Evolutionary conservation across 768 basidiomycete species (phyloP).

Genomic region (Amylocystis lapponica): DNA sequence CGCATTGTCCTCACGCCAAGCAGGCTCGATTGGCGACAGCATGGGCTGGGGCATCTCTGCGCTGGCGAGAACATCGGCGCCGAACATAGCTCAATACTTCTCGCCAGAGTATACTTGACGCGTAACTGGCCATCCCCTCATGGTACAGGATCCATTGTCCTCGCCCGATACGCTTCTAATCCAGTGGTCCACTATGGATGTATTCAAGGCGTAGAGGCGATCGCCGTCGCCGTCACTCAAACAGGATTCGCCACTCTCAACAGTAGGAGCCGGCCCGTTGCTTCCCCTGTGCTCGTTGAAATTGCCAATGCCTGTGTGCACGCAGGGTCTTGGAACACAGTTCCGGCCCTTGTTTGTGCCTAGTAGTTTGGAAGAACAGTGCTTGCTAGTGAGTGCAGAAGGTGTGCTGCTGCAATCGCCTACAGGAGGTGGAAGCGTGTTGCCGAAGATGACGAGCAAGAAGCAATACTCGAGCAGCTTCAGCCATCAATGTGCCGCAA

Average conservation of each 20-base stretch:
- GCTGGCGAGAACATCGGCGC: constrained; percentile 41
- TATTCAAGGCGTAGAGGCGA: too few relatives aligned
- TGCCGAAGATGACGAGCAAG: constrained; percentile 22
- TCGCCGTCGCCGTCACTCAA: constrained; percentile 44
- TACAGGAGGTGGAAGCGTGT: too few relatives aligned
- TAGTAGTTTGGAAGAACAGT: constrained; percentile 36
- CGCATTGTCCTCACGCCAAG: constrained; percentile 33
- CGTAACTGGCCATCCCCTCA: too few relatives aligned
- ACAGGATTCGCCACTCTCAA: constrained; percentile 38
- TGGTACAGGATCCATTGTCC: too few relatives aligned
- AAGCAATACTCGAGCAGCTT: constrained; percentile 79
- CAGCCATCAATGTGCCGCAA: constrained; percentile 56
- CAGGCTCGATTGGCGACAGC: constrained; percentile 32
- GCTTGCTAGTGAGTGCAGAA: constrained; percentile 30
- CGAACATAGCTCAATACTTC: constrained; percentile 27
- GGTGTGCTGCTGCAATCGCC: constrained; percentile 7
- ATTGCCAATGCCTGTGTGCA: constrained; percentile 32
- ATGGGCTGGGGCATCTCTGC: constrained; percentile 28
- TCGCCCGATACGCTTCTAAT: constrained; percentile 39
- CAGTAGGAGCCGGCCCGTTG: constrained; percentile 25
- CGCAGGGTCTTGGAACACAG: constrained; percentile 24
- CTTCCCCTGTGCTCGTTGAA: constrained; percentile 32
- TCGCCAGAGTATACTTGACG: too few relatives aligned
- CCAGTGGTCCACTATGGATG: too few relatives aligned
- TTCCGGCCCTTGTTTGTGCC: constrained; percentile 37